These are phyloP conservation scores for Dicorynia guianensis DNA, from an alignment of 306 rosid species.

Conservation along the genomic window DNA sequence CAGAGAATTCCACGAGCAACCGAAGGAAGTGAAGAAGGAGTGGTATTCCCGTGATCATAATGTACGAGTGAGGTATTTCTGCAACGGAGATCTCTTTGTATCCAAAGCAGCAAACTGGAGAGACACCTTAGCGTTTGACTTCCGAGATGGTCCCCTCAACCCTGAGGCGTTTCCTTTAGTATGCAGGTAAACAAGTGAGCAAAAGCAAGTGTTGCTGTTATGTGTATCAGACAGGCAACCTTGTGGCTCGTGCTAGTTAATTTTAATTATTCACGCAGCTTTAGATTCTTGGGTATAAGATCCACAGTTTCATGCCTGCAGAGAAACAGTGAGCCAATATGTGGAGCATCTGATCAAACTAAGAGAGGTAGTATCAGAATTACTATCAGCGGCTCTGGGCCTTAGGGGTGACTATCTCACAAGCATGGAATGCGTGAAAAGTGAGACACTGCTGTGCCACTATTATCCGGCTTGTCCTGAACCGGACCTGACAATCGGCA, in stretches of 20 bases:
- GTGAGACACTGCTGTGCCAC: slow-evolving; percentile 70
- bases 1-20: slow-evolving; percentile 69
- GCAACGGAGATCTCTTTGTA: slow-evolving; percentile 72
- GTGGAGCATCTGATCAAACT: slow-evolving; percentile 56
- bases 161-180: slow-evolving; percentile 55
- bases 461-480: slow-evolving; percentile 88
- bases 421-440: slow-evolving; percentile 65
- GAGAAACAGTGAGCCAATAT: slow-evolving; percentile 65
- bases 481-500: slow-evolving; percentile 71
- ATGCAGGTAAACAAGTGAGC: slow-evolving; percentile 60
- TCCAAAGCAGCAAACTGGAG: slow-evolving; percentile 85
- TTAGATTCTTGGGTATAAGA: background rate
- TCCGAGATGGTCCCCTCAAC: slow-evolving; percentile 63
- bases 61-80: slow-evolving; percentile 57
- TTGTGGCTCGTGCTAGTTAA: background rate
- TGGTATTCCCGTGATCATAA: slow-evolving; percentile 77
- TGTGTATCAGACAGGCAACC: background rate
- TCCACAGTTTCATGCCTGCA: slow-evolving; percentile 22
- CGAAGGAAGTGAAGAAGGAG: slow-evolving; percentile 63
- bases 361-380: slow-evolving; percentile 52
- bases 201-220: background rate
- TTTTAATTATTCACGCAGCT: background rate
- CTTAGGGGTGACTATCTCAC: slow-evolving; percentile 57
- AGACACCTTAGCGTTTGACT: slow-evolving; percentile 73
- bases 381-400: slow-evolving; percentile 80